phyloP scores from a whole-genome alignment of 345 rosid genomes.

The Aegle marmelos region DNA sequence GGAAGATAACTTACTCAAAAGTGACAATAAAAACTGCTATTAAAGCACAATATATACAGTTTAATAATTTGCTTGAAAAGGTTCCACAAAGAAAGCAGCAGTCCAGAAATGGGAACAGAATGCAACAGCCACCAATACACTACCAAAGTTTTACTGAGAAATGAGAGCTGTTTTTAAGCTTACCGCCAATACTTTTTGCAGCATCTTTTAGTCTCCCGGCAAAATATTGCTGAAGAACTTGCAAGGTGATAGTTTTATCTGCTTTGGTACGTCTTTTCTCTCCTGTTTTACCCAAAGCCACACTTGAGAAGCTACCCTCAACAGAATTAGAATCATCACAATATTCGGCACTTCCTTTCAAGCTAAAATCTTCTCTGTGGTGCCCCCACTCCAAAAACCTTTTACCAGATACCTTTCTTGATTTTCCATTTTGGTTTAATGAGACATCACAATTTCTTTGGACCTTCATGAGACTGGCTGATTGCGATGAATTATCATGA shows the following conservation, averaged over 20 bases:
- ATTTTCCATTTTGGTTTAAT: slow-evolving; percentile 19
- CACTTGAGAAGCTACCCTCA: slow-evolving; percentile 45
- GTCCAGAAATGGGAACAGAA: background rate
- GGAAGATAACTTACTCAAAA: background rate
- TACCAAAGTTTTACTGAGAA: background rate
- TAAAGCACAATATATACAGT: background rate
- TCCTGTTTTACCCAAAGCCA: slow-evolving; percentile 29
- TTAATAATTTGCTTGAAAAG: background rate
- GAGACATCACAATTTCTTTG: slow-evolving; percentile 27
- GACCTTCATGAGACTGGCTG: slow-evolving; percentile 23
- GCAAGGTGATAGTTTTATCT: slow-evolving; percentile 68
- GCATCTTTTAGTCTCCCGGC: slow-evolving; percentile 95
- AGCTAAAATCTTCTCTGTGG: slow-evolving; percentile 26
- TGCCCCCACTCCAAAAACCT: slow-evolving; percentile 24
- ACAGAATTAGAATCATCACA: slow-evolving; percentile 39
- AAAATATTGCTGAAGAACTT: slow-evolving; percentile 71
- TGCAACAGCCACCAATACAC: background rate
- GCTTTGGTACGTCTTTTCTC: slow-evolving; percentile 63
- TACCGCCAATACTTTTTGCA: slow-evolving; percentile 88
- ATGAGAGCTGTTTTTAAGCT: slow-evolving; percentile 17
- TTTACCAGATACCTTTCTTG: slow-evolving; percentile 23
- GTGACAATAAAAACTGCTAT: background rate
- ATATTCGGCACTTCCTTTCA: slow-evolving; percentile 37
- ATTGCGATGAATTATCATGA: slow-evolving; percentile 31
- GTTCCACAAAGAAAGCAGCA: background rate